phyloP scores from a whole-genome alignment of 345 rosid species.

The Heritiera littoralis region DNA sequence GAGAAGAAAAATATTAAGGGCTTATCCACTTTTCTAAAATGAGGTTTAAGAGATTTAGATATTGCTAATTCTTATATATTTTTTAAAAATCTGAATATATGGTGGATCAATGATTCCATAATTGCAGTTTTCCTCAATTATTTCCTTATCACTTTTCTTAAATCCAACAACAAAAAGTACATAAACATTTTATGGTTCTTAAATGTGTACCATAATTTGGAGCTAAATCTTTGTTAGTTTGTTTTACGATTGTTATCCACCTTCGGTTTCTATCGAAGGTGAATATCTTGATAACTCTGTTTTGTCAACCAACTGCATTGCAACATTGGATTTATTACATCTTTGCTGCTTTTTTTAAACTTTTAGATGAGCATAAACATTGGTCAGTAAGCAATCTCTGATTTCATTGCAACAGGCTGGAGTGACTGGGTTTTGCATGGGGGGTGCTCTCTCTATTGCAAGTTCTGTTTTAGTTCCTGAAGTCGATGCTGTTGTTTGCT shows the following conservation, averaged over 20 bases:
- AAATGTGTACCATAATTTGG: neutral
- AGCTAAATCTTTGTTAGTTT: neutral
- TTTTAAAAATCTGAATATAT: neutral
- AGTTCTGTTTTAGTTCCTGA: constrained; percentile 87
- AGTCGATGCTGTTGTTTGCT: constrained; percentile 85
- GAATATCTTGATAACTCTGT: neutral
- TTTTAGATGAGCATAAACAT: neutral
- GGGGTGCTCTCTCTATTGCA: constrained; percentile 89
- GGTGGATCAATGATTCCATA: neutral
- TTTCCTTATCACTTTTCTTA: neutral
- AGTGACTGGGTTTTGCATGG: constrained; percentile 96
- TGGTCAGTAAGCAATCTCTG: constrained; percentile 9
- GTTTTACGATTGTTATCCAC: neutral
- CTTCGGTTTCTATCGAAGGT: neutral
- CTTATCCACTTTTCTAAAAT: neutral
- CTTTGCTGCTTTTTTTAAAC: neutral
- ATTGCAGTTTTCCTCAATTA: neutral
- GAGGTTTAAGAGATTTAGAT: neutral
- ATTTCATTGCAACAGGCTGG: constrained; percentile 60
- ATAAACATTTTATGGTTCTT: neutral
- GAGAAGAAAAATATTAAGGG: neutral
- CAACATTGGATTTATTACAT: neutral
- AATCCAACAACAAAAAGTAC: neutral
- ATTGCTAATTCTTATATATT: neutral
- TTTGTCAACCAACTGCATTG: neutral